Conservation (phyloP, 805 yeast genomes). For the Nakazawaea siamensis region DNA sequence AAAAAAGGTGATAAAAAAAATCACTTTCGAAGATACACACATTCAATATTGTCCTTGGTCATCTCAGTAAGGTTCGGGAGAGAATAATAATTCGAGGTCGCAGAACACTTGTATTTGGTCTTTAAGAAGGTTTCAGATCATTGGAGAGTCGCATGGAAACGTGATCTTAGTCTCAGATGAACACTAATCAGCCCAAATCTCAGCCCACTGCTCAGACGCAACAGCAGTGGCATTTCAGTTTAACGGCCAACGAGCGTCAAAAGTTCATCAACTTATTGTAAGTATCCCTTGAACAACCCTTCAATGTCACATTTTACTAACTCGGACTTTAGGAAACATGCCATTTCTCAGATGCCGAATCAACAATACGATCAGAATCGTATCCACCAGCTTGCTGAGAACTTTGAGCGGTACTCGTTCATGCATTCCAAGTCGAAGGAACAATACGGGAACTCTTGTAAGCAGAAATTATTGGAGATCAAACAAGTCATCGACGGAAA, state of each 20-base stretch:
- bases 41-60: no score
- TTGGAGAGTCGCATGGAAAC: not conserved
- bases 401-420: constrained; percentile 61
- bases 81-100: no score
- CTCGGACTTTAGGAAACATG: constrained; percentile 8
- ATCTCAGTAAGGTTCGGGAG: no score
- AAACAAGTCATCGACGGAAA: constrained; percentile 32
- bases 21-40: no score
- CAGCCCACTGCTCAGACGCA: not conserved
- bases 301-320: constrained; percentile 5
- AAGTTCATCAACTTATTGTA: constrained; percentile 10
- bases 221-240: constrained; percentile 10
- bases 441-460: constrained; percentile 45
- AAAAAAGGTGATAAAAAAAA: no score
- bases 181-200: constrained; percentile 5
- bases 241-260: constrained; percentile 6
- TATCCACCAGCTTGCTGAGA: constrained; percentile 44
- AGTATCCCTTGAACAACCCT: constrained; percentile 1
- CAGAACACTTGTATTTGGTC: no score
- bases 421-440: constrained; percentile 48
- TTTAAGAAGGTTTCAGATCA: not conserved
- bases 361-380: constrained; percentile 9
- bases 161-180: not conserved
- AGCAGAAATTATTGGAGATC: constrained; percentile 26
- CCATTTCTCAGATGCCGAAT: constrained; percentile 10